A percentile compares a stretch with the other conserved stretches of the same genome.
Conservation (phyloP, 2,329 filamentous ascomycete species). For the Gremmenia infestans region DNA sequence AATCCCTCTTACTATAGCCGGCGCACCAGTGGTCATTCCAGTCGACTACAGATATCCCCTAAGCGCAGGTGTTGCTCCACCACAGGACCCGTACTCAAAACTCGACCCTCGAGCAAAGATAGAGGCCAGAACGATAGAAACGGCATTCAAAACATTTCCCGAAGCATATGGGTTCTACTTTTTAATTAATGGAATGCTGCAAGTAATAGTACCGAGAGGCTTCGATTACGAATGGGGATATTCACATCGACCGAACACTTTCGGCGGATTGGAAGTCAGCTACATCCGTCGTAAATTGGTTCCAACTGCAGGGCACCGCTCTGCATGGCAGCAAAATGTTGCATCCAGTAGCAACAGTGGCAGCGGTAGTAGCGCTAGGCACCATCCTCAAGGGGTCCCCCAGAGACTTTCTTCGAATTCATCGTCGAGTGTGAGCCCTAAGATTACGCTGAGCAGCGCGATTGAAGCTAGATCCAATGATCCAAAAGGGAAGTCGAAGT, state of each 20-base stretch:
- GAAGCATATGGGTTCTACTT: conserved; percentile 3
- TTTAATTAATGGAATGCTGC: conserved; percentile 1
- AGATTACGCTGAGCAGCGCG: background rate
- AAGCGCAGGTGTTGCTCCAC: background rate
- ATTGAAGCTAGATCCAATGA: background rate
- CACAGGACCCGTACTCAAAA: background rate
- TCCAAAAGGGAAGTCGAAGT: background rate
- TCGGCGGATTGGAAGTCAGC: conserved; percentile 3
- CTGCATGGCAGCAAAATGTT: background rate
- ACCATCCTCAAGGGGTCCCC: background rate
- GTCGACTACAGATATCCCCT: conserved; percentile 1
- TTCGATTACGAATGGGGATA: conserved; percentile 3
- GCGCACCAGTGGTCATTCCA: background rate
- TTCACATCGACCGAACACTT: conserved; percentile 1
- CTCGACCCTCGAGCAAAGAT: conserved; percentile 1
- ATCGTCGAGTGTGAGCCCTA: background rate
- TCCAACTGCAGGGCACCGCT: background rate
- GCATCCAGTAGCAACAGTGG: background rate
- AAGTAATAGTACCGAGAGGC: background rate
- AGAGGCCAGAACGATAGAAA: background rate
- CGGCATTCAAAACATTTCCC: background rate
- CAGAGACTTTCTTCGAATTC: background rate
- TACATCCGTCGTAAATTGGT: background rate
- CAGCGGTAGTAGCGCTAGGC: background rate
- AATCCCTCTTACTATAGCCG: conserved; percentile 2